phyloP scores from a whole-genome alignment of 2,329 filamentous ascomycete species.

The Botrytis cinerea region DNA sequence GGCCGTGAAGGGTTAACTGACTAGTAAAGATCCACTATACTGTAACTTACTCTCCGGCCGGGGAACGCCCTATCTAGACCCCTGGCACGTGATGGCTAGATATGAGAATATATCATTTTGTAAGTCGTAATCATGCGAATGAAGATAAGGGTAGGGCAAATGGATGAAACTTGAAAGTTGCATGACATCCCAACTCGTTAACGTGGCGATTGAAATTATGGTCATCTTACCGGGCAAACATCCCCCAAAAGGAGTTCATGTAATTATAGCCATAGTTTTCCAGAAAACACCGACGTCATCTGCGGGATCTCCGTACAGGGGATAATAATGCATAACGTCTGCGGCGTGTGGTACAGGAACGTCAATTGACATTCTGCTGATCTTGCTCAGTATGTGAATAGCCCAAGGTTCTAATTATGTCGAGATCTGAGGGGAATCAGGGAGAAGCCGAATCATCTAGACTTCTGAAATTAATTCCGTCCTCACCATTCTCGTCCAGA shows the following conservation, averaged over 20 bases:
- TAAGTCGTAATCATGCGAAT: constrained; percentile 3
- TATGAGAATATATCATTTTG: constrained; percentile 10
- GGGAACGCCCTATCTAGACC: constrained; percentile 16
- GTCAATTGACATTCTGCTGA: background rate
- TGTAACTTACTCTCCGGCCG: constrained; percentile 16
- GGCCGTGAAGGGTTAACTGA: background rate
- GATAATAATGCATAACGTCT: background rate
- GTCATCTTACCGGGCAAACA: background rate
- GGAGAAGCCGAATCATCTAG: background rate
- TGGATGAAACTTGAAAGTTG: background rate
- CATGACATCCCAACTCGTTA: background rate
- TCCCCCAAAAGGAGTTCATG: background rate
- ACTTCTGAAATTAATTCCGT: background rate
- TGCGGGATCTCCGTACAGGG: constrained; percentile 12
- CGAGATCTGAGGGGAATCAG: background rate
- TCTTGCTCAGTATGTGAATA: background rate
- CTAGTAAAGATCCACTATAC: constrained; percentile 3
- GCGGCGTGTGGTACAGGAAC: background rate
- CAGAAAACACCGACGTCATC: background rate
- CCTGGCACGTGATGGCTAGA: constrained; percentile 20
- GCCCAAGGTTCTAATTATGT: background rate
- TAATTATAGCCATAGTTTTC: background rate
- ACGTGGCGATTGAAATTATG: too few relatives aligned
- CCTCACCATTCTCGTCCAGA: background rate
- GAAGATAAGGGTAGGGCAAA: background rate